phyloP scores from a whole-genome alignment of 2,329 filamentous ascomycete species.

The Thelonectria discophora region DNA sequence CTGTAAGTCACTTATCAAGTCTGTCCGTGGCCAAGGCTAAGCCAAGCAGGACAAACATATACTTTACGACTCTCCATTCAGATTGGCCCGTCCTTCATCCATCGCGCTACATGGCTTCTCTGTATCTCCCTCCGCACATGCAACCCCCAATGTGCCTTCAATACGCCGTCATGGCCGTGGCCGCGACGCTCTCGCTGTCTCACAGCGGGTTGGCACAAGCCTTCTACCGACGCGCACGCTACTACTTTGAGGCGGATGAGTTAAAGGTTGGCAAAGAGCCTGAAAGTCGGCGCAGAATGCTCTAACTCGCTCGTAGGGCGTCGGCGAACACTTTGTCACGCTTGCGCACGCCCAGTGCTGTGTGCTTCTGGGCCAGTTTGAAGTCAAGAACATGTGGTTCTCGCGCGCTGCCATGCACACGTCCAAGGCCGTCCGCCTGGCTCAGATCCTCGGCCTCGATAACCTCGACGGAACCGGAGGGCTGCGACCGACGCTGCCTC shows the following conservation, averaged over 20 bases:
- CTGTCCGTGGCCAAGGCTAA: neutral
- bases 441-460: constrained; percentile 83
- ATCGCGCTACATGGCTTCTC: constrained; percentile 35
- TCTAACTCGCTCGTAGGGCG: constrained; percentile 29
- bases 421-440: constrained; percentile 72
- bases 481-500: constrained; percentile 75
- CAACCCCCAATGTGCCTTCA: constrained; percentile 41
- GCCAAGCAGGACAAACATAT: constrained; percentile 34
- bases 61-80: constrained; percentile 27
- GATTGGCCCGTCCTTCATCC: constrained; percentile 34
- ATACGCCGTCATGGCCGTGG: constrained; percentile 36
- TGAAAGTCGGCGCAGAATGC: neutral
- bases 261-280: constrained; percentile 27
- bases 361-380: constrained; percentile 75
- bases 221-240: constrained; percentile 35
- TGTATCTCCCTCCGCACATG: constrained; percentile 39
- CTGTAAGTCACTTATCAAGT: constrained; percentile 32
- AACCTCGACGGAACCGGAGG: constrained; percentile 72
- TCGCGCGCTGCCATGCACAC: constrained; percentile 83
- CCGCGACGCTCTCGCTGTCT: constrained; percentile 22
- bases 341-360: constrained; percentile 80
- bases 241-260: constrained; percentile 38
- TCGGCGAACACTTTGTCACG: constrained; percentile 51
- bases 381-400: constrained; percentile 84
- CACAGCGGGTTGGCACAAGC: constrained; percentile 30